Base-by-base conservation (phyloP, 352 stramenopile genomes). In the Globisporangium emineosum region DNA sequence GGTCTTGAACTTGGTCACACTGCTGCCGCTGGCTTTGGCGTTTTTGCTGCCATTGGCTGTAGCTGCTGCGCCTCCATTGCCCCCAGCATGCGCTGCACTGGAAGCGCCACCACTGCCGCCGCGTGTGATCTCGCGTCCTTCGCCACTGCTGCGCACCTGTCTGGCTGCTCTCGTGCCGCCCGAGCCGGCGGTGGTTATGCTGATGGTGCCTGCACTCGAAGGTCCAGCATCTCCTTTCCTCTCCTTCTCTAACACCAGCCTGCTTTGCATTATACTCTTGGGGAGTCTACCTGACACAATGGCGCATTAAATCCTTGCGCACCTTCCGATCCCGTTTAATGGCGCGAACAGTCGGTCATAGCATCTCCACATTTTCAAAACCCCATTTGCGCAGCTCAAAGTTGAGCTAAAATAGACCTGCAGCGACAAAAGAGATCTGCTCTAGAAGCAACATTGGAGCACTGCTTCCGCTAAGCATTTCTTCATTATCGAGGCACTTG, bases 1-100 rank as follows among this genome's bases (percentile, higher is more conserved):
- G 8, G 89, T 97, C 71, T 94, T 95, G 70, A 97, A 97, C 50
- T 85, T 78, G 56, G 90, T 90, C 58, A 69, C 59, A 65, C 49
- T 53, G 29, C 19, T 55, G 23, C 32, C 40, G 21, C 47, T 57
- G 42, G 21, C 57, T 54, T n/a, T 53, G 64, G 37, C 37, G 37
- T 45, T 45, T 45, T 45, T 45, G 15, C 37, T 45, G 15, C 37
- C 37, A 9, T 15, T 45, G 15, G 13, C 37, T 45, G 15, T 43
- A 7, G 35, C 35, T 43, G 13, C 13, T 43, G 13, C 35, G 5
- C 13, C 19, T 12, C 5, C 32, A 25, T n/a, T 69, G 13, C 6
- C 30, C 43, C 33, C 27, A 19, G 45, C n/a, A 35, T 40, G 21
- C 15, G 55, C 27, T 10, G 51, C 30, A 57, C 30, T 19, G 19